phyloP scores from a whole-genome alignment of 2,329 filamentous ascomycete genomes.

The Graphilbum sp. region DNA sequence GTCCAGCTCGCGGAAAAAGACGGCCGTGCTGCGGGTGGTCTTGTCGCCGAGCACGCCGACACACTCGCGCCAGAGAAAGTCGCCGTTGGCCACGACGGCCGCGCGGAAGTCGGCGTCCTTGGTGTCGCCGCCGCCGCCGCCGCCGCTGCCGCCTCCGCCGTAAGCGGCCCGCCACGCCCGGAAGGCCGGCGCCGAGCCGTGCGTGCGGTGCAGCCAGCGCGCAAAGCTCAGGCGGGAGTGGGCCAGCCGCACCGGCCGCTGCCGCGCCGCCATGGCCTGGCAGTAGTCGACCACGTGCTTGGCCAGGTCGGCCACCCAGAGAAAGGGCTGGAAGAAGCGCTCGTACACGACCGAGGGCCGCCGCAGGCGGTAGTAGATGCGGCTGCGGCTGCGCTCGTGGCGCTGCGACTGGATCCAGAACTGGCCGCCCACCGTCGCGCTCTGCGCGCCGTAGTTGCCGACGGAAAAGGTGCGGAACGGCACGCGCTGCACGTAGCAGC shows the following conservation, averaged over 20 bases:
- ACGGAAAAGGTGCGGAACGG: constrained; percentile 44
- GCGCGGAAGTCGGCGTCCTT: constrained; percentile 42
- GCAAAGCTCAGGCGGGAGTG: constrained; percentile 43
- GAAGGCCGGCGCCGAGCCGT: constrained; percentile 27
- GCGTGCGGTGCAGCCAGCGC: constrained; percentile 33
- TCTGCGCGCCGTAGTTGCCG: constrained; percentile 42
- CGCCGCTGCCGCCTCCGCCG: too few species aligned
- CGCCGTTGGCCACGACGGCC: constrained; percentile 39
- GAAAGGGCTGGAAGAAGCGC: constrained; percentile 44
- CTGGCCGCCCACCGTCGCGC: constrained; percentile 29
- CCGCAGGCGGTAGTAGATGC: constrained; percentile 51
- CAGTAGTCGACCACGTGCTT: constrained; percentile 61
- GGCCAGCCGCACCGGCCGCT: constrained; percentile 25
- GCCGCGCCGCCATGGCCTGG: constrained; percentile 15
- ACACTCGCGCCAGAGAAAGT: constrained; percentile 51
- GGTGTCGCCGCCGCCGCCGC: too few species aligned
- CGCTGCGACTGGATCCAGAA: constrained; percentile 47
- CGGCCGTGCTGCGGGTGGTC: constrained; percentile 17
- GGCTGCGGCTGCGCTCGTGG: constrained; percentile 29
- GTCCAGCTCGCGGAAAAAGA: constrained; percentile 42
- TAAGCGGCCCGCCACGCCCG: constrained; percentile 36
- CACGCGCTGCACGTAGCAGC: constrained; percentile 36
- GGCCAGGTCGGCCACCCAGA: constrained; percentile 54
- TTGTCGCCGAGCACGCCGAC: constrained; percentile 24
- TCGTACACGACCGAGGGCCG: constrained; percentile 42